phyloP scores from a whole-genome alignment of 768 basidiomycete species.

The Coprinopsis sp. region DNA sequence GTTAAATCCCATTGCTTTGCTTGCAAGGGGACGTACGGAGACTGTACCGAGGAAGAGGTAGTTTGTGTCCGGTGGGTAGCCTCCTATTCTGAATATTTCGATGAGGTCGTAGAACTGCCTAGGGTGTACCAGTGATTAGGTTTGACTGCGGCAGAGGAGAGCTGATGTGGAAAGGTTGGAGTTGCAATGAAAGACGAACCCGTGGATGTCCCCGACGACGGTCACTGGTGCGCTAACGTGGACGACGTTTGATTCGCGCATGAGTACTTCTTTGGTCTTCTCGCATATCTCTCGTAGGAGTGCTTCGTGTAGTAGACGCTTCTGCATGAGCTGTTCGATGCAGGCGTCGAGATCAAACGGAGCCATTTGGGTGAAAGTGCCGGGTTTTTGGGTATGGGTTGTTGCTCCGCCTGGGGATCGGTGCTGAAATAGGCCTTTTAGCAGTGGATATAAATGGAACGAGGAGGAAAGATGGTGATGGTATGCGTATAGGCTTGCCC shows the following conservation, averaged over 20 bases:
- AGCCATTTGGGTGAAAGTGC: no score
- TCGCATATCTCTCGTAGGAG: slow-evolving; percentile 98
- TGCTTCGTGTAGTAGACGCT: slow-evolving; percentile 93
- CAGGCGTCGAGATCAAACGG: slow-evolving; percentile 97
- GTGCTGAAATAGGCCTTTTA: no score
- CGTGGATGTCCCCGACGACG: slow-evolving; percentile 98
- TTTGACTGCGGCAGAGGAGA: no score
- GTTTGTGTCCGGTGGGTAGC: slow-evolving; percentile 93
- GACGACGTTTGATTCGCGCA: slow-evolving; percentile 98
- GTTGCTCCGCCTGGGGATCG: no score
- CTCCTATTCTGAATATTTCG: slow-evolving; percentile 98
- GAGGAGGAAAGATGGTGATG: no score
- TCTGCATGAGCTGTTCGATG: slow-evolving; percentile 83
- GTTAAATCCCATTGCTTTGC: slow-evolving; percentile 2
- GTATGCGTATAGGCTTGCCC: no score
- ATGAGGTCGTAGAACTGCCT: slow-evolving; percentile 99
- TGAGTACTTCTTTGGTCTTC: slow-evolving; percentile 98
- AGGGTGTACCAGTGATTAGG: slow-evolving; percentile 39
- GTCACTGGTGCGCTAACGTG: slow-evolving; percentile 96
- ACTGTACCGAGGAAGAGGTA: slow-evolving; percentile 93
- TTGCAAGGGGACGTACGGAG: slow-evolving; percentile 1
- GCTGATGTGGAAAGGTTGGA: slow-evolving; percentile 18
- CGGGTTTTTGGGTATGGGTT: no score
- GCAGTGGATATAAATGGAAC: no score
- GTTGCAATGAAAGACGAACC: slow-evolving; percentile 52